These are phyloP conservation scores for Chionographis japonica DNA, from an alignment of 106 monocot species.

Conservation along the genomic window DNA sequence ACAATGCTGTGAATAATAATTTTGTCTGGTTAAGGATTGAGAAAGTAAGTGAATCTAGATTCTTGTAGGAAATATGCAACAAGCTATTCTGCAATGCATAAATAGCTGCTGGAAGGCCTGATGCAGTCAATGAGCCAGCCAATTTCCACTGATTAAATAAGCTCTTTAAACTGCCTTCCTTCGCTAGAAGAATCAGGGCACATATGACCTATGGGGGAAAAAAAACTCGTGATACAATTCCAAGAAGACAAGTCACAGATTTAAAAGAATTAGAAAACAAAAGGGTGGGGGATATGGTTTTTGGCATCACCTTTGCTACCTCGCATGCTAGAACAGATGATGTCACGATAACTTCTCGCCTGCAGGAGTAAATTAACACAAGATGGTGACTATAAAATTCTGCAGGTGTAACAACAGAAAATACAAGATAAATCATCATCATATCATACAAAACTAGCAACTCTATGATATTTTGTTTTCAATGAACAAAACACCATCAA, in stretches of 20 bases:
- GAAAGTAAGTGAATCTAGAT: conserved; percentile 93
- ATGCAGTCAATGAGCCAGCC: conserved; percentile 74
- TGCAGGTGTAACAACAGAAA: too few species aligned
- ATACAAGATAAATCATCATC: too few species aligned
- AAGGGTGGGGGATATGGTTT: not conserved
- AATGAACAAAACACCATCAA: too few species aligned
- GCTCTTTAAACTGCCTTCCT: conserved; percentile 63
- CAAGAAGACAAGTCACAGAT: not conserved
- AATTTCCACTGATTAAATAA: conserved; percentile 70
- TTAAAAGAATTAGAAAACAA: not conserved
- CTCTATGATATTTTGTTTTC: too few species aligned
- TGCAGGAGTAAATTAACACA: conserved; percentile 24
- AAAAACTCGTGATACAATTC: not conserved
- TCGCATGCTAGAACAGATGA: conserved; percentile 84
- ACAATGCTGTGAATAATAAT: conserved; percentile 84
- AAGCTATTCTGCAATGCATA: conserved; percentile 98
- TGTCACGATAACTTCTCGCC: conserved; percentile 89
- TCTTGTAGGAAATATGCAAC: conserved; percentile 91
- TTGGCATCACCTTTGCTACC: conserved; percentile 61
- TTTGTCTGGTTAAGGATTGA: conserved; percentile 99
- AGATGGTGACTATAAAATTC: not conserved
- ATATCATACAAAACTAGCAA: too few species aligned
- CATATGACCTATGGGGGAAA: conserved; percentile 59
- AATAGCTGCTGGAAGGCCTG: conserved; percentile 92
- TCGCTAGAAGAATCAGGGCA: conserved; percentile 70